Percentiles rank a stretch among this genome's conserved stretches.
These are phyloP conservation scores for Exophiala aquamarina DNA, from an alignment of 2,329 filamentous ascomycete genomes.

Conservation along the genomic window DNA sequence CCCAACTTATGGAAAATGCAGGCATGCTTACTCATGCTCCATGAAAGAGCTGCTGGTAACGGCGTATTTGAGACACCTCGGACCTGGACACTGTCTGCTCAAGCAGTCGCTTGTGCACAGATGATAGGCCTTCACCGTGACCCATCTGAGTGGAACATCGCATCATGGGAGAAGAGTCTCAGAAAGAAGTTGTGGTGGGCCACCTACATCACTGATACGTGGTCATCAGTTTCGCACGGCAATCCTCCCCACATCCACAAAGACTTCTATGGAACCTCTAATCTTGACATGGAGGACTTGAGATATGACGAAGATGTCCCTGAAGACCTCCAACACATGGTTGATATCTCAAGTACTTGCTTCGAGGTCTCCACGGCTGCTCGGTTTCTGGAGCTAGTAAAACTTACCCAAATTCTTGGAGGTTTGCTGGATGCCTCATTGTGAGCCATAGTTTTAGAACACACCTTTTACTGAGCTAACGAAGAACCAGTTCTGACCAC, in stretches of 20 bases:
- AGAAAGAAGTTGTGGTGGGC: constrained; percentile 51
- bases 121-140: constrained; percentile 50
- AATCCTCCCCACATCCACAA: constrained; percentile 47
- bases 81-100: constrained; percentile 46
- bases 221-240: constrained; percentile 49
- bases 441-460: constrained; percentile 5
- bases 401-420: constrained; percentile 20
- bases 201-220: constrained; percentile 43
- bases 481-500: constrained; percentile 13
- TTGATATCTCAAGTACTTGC: constrained; percentile 34
- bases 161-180: constrained; percentile 40
- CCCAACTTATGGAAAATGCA: constrained; percentile 50
- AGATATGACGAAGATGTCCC: constrained; percentile 45
- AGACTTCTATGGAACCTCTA: constrained; percentile 42
- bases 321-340: constrained; percentile 34
- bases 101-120: constrained; percentile 47
- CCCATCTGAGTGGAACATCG: constrained; percentile 43
- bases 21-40: constrained; percentile 47
- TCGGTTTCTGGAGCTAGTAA: constrained; percentile 37
- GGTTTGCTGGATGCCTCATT: constrained; percentile 20
- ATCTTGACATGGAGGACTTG: constrained; percentile 44
- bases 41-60: constrained; percentile 47
- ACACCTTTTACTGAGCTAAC: not conserved
- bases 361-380: constrained; percentile 39
- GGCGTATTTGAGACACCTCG: constrained; percentile 50